Evolutionary conservation across 2,329 filamentous ascomycete species (phyloP).

Genomic region (Colletotrichum sojae): DNA sequence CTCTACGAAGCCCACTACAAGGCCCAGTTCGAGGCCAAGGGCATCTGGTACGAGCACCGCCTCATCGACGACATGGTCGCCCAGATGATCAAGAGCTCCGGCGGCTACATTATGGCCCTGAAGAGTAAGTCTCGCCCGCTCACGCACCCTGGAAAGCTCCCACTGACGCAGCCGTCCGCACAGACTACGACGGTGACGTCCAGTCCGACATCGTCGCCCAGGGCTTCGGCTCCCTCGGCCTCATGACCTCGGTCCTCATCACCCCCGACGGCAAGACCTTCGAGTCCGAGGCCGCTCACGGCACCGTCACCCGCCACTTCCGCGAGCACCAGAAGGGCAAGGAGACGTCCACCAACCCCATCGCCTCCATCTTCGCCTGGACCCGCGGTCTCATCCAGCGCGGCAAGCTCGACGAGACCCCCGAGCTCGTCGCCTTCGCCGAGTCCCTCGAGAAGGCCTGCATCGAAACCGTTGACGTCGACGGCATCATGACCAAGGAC

Average conservation of each 20-base stretch:
- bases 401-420: slow-evolving; percentile 92
- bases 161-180: slow-evolving; percentile 34
- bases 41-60: slow-evolving; percentile 99
- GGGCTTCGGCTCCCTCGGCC: slow-evolving; percentile 96
- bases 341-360: slow-evolving; percentile 98
- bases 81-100: slow-evolving; percentile 99
- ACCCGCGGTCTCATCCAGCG: slow-evolving; percentile 94
- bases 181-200: slow-evolving; percentile 98
- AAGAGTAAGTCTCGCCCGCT: slow-evolving; percentile 79
- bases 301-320: slow-evolving; percentile 98
- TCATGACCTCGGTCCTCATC: slow-evolving; percentile 98
- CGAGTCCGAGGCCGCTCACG: slow-evolving; percentile 97
- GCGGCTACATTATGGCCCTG: slow-evolving; percentile 96
- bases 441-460: slow-evolving; percentile 94
- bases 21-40: slow-evolving; percentile 88
- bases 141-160: slow-evolving; percentile 31
- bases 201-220: slow-evolving; percentile 99
- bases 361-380: slow-evolving; percentile 99
- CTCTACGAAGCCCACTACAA: slow-evolving; percentile 92
- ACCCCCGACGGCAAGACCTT: slow-evolving; percentile 97
- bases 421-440: slow-evolving; percentile 91
- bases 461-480: slow-evolving; percentile 91
- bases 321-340: slow-evolving; percentile 98
- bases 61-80: slow-evolving; percentile 99
- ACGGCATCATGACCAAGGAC: slow-evolving; percentile 99